Conservation (phyloP, 225 moss, liverwort and hornwort species). For the Polytrichum commune region DNA sequence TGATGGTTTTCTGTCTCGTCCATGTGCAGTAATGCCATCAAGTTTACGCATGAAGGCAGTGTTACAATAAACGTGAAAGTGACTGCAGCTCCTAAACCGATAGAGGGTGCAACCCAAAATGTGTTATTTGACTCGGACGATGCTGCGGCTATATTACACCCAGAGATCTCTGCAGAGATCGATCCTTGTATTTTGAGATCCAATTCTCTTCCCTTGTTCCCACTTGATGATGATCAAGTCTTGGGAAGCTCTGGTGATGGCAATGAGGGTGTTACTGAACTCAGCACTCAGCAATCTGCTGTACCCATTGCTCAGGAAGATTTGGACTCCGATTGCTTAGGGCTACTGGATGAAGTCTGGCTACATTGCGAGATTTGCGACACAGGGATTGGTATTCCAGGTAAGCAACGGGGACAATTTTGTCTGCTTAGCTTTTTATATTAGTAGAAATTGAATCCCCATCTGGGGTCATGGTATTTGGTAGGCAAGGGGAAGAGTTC, state of each 20-base stretch:
- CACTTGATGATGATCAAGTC: not conserved
- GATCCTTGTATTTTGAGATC: not conserved
- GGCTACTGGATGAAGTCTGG: slow-evolving; percentile 19
- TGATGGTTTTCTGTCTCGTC: not conserved
- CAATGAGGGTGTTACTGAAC: slow-evolving; percentile 8
- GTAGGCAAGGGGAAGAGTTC: too few species aligned
- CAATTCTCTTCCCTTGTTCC: not conserved
- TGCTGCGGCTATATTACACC: too few species aligned
- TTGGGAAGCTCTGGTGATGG: not conserved
- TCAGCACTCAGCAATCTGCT: slow-evolving; percentile 10
- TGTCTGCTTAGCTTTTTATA: too few species aligned
- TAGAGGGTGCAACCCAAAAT: not conserved
- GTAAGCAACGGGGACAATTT: slow-evolving; percentile 8
- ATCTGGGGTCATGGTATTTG: too few species aligned
- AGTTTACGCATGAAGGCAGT: slow-evolving; percentile 45
- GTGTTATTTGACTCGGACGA: not conserved
- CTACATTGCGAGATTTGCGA: slow-evolving; percentile 53
- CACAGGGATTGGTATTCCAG: slow-evolving; percentile 66
- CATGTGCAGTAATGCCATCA: slow-evolving; percentile 42
- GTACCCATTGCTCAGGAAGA: not conserved
- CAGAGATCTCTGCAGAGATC: too few species aligned
- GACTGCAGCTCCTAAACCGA: not conserved
- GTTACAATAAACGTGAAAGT: slow-evolving; percentile 35
- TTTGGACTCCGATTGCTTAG: not conserved
- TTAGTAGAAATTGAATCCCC: too few species aligned